phyloP scores from a whole-genome alignment of 78 protist species.

The Neovahlkampfia damariscottae region DNA sequence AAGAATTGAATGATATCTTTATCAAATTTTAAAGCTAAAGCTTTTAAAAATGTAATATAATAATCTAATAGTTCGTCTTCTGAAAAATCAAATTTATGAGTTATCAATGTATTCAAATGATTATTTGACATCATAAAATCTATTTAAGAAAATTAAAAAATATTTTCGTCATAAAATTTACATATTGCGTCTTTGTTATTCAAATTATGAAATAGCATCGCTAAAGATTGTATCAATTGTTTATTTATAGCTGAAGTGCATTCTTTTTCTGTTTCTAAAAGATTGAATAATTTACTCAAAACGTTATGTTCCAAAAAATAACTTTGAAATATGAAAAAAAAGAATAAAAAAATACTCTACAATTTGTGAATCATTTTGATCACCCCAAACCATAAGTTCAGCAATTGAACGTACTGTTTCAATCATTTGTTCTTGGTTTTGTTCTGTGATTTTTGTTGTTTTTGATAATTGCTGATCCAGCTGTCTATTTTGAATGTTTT shows the following conservation, averaged over 20 bases:
- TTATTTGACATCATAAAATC: slow-evolving; percentile 64
- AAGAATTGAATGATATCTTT: slow-evolving; percentile 62
- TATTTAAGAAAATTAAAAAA: no score
- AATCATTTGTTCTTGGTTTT: slow-evolving; percentile 35
- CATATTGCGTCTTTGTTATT: no score
- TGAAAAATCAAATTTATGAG: slow-evolving; percentile 55
- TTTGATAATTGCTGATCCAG: no score
- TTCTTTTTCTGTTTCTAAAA: no score
- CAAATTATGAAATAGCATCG: no score
- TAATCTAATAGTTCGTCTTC: slow-evolving; percentile 73
- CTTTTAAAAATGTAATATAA: slow-evolving; percentile 74
- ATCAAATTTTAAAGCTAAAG: slow-evolving; percentile 61
- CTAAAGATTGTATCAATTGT: slow-evolving; percentile 59
- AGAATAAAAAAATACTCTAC: slow-evolving; percentile 46
- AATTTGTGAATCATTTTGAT: slow-evolving; percentile 51
- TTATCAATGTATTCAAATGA: slow-evolving; percentile 61
- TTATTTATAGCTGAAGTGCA: slow-evolving; percentile 26
- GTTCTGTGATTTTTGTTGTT: slow-evolving; percentile 21
- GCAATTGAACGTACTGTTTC: slow-evolving; percentile 59
- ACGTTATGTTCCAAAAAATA: no score
- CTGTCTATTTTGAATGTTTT: no score
- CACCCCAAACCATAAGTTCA: slow-evolving; percentile 84
- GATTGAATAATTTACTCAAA: no score
- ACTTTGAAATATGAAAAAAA: no score
- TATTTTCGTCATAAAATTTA: no score